phyloP scores from a whole-genome alignment of 768 basidiomycete species.

The Phylloporus sp. region DNA sequence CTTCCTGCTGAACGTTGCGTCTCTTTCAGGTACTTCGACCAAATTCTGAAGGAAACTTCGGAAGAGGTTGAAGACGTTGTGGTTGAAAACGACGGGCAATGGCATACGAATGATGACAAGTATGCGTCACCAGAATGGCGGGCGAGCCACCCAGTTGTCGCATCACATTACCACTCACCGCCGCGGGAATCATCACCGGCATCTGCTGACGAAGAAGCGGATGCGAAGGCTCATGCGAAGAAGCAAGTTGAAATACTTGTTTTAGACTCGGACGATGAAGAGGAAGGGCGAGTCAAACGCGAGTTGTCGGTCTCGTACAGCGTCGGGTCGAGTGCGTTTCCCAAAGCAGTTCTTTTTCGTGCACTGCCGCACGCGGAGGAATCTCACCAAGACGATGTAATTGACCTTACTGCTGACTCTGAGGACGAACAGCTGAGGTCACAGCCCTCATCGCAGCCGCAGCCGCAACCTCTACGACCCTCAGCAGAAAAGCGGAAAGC shows the following conservation, averaged over 20 bases:
- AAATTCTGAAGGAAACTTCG: conserved; percentile 73
- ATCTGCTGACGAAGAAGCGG: conserved; percentile 29
- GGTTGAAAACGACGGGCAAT: conserved; percentile 91
- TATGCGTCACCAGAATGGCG: conserved; percentile 75
- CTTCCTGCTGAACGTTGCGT: neutral
- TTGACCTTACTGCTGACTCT: conserved; percentile 80
- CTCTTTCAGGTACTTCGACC: conserved; percentile 72
- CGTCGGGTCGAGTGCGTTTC: conserved; percentile 37
- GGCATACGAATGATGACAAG: conserved; percentile 91
- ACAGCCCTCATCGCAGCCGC: conserved; percentile 23
- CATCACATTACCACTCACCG: conserved; percentile 24
- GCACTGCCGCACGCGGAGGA: conserved; percentile 22
- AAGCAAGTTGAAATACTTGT: conserved; percentile 60
- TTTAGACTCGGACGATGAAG: conserved; percentile 72
- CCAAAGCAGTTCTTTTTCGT: conserved; percentile 23
- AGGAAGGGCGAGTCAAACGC: conserved; percentile 69
- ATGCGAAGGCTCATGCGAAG: conserved; percentile 41
- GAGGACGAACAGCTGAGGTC: conserved; percentile 60
- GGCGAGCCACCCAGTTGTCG: conserved; percentile 43
- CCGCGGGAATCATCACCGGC: conserved; percentile 26
- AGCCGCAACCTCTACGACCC: conserved; percentile 28
- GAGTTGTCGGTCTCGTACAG: conserved; percentile 68
- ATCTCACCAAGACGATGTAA: conserved; percentile 50
- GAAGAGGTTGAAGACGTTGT: conserved; percentile 88
- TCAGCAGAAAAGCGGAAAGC: conserved; percentile 58